Conservation (phyloP, 1,139 yeast species). For the Geotrichum aggregatum region DNA sequence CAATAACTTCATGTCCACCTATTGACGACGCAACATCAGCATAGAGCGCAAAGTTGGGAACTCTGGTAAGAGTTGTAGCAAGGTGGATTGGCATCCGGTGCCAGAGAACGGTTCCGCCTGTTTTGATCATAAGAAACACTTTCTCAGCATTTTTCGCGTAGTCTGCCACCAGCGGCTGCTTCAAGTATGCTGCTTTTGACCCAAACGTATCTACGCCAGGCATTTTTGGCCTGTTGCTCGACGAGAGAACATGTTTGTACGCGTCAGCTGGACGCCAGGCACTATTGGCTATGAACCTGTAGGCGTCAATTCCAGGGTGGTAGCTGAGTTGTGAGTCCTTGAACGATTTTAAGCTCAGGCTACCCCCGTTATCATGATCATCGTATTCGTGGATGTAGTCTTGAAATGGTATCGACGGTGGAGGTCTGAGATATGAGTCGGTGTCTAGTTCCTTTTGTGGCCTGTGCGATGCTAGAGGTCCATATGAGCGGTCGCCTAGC, state of each 20-base stretch:
- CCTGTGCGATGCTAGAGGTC: neutral
- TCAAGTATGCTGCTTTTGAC: conserved; percentile 21
- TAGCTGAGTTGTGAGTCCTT: neutral
- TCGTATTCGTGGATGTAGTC: no score
- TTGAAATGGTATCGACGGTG: no score
- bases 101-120: conserved; percentile 40
- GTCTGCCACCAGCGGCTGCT: conserved; percentile 30
- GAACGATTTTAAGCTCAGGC: neutral
- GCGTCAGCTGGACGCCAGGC: conserved; percentile 22
- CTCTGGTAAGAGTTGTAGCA: conserved; percentile 36
- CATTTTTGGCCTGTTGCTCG: neutral
- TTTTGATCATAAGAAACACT: conserved; percentile 38
- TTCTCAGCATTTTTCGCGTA: conserved; percentile 29
- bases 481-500: neutral
- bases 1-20: conserved; percentile 38
- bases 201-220: neutral
- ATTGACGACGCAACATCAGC: conserved; percentile 35
- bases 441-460: no score
- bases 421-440: no score
- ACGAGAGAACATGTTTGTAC: conserved; percentile 4
- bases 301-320: conserved; percentile 8
- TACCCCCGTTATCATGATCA: neutral
- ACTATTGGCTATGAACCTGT: conserved; percentile 12
- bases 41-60: conserved; percentile 38
- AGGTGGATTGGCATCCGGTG: conserved; percentile 39